Conservation (phyloP, 106 monocot species). For the Dactylorhiza incarnata region DNA sequence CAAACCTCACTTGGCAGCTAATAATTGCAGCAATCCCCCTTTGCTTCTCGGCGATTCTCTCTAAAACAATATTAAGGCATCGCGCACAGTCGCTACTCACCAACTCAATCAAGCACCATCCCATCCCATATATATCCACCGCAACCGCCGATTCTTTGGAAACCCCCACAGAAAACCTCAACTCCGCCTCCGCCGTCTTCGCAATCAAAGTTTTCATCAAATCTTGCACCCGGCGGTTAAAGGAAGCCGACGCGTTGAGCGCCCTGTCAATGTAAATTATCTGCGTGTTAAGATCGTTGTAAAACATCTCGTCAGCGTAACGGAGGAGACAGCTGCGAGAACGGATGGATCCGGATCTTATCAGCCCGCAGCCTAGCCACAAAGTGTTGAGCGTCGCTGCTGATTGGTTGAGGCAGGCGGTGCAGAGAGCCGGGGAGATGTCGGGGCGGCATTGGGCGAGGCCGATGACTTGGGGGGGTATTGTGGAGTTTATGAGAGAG, state of each 20-base stretch:
- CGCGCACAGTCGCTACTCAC: not conserved
- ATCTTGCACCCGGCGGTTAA: not conserved
- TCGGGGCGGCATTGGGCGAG: slow-evolving; percentile 6
- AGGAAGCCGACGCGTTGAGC: not conserved
- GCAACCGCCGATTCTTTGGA: not conserved
- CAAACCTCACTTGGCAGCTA: not conserved
- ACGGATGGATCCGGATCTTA: not conserved
- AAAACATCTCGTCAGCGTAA: not conserved
- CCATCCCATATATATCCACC: not conserved
- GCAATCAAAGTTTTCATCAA: not conserved
- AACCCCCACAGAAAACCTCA: not conserved
- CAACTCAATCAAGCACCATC: not conserved
- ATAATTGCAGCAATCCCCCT: not conserved
- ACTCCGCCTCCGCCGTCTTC: not conserved
- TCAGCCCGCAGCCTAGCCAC: not conserved
- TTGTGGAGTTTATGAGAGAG: not conserved
- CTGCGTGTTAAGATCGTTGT: not conserved
- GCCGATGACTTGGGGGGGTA: not conserved
- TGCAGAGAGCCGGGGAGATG: not conserved
- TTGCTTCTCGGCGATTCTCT: not conserved
- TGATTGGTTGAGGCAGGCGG: not conserved
- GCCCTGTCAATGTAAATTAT: not conserved
- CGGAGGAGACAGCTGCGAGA: not conserved
- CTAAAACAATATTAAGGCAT: not conserved
- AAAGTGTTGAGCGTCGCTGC: no score